Conservation (phyloP, 202 grass and related monocot species). For the Miscanthus sacchariflorus region DNA sequence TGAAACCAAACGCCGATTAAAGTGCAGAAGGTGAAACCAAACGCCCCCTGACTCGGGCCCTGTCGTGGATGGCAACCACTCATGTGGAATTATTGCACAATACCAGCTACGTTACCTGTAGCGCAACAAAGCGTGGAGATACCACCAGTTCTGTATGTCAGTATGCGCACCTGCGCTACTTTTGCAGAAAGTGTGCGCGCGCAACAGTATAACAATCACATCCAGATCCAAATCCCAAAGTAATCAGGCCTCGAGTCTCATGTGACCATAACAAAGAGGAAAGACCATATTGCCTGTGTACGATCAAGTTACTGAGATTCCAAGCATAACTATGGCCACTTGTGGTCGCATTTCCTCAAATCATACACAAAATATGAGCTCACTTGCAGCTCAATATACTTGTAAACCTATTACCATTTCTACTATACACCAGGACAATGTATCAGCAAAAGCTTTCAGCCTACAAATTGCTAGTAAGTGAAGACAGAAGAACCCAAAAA, state of each 20-base stretch:
- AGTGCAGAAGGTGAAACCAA: no score
- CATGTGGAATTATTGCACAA: slow-evolving; percentile 45
- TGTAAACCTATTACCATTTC: slow-evolving; percentile 70
- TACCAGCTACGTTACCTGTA: slow-evolving; percentile 26
- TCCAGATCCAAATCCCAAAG: slow-evolving; percentile 34
- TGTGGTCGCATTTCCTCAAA: slow-evolving; percentile 31
- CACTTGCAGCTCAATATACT: slow-evolving; percentile 51
- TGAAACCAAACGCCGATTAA: no score
- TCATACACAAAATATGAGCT: slow-evolving; percentile 48
- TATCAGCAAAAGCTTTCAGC: slow-evolving; percentile 51
- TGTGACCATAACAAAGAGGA: not conserved
- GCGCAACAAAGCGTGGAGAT: slow-evolving; percentile 36
- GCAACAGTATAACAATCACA: slow-evolving; percentile 43
- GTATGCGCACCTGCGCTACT: no score
- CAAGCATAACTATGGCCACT: not conserved
- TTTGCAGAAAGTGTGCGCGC: not conserved
- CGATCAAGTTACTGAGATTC: not conserved
- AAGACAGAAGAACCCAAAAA: not conserved
- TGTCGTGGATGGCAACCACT: slow-evolving; percentile 1
- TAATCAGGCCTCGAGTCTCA: not conserved
- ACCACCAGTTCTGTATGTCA: not conserved
- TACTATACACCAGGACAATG: slow-evolving; percentile 57
- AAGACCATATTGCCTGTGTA: not conserved
- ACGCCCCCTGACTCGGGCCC: no score
- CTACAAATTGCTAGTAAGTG: slow-evolving; percentile 36